These are phyloP conservation scores for Acacia crassicarpa DNA, from an alignment of 306 rosid species.

Conservation along the genomic window DNA sequence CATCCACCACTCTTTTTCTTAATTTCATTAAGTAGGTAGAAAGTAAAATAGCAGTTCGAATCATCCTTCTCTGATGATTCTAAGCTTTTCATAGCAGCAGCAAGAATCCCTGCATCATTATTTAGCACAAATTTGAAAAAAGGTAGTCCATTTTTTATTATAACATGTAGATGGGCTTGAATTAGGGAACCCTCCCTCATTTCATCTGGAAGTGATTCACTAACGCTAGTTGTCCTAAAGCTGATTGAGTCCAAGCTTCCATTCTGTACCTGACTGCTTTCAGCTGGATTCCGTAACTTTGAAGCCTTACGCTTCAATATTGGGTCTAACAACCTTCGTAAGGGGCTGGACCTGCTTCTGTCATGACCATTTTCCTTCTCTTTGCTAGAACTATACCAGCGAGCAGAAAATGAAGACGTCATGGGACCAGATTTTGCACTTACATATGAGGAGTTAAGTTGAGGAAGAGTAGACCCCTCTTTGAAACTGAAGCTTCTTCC, in stretches of 20 bases:
- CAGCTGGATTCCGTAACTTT: conserved; percentile 37
- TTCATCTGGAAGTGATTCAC: conserved; percentile 41
- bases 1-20: conserved; percentile 78
- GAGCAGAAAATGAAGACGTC: conserved; percentile 47
- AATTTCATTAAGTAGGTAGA: conserved; percentile 74
- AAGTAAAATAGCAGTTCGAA: conserved; percentile 56
- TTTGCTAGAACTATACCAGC: conserved; percentile 37
- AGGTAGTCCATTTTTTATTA: conserved; percentile 74
- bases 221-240: conserved; percentile 34
- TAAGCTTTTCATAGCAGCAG: conserved; percentile 63
- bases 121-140: conserved; percentile 65
- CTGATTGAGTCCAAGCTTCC: conserved; percentile 40
- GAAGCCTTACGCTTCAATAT: conserved; percentile 63
- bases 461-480: conserved; percentile 61
- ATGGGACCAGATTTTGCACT: conserved; percentile 73
- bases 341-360: conserved; percentile 73
- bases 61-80: conserved; percentile 62
- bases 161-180: conserved; percentile 72
- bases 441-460: conserved; percentile 47
- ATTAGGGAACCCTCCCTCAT: conserved; percentile 48
- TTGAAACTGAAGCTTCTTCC: conserved; percentile 92
- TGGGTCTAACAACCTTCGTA: conserved; percentile 75
- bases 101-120: conserved; percentile 56
- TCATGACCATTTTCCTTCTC: conserved; percentile 56
- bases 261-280: conserved; percentile 38